Percentiles rank a stretch among this genome's conserved stretches.
phyloP scores from a whole-genome alignment of 768 basidiomycete genomes.

The Boletus vinaceobasis region DNA sequence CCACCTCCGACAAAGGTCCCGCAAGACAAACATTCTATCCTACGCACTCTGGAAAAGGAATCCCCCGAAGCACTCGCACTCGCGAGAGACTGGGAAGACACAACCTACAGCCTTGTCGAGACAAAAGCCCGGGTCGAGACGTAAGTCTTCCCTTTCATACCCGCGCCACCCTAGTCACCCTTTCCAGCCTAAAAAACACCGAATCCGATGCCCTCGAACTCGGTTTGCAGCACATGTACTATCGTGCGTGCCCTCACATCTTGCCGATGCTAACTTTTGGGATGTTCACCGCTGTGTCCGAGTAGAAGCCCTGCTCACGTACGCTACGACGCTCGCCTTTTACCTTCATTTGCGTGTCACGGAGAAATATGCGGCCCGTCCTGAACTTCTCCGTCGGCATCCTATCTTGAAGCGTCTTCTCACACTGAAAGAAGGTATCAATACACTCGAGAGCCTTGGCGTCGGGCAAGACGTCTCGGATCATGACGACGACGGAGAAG shows the following conservation, averaged over 20 bases:
- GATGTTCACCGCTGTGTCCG: not conserved
- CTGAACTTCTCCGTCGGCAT: slow-evolving; percentile 60
- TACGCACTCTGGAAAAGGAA: slow-evolving; percentile 70
- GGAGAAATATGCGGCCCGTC: slow-evolving; percentile 58
- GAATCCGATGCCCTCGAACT: slow-evolving; percentile 52
- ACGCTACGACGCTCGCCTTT: slow-evolving; percentile 86
- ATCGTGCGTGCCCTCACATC: slow-evolving; percentile 59
- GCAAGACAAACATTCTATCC: slow-evolving; percentile 54
- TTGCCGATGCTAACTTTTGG: not conserved
- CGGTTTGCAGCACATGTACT: slow-evolving; percentile 80
- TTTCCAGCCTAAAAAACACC: slow-evolving; percentile 45
- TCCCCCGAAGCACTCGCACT: slow-evolving; percentile 77
- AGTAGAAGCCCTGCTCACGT: slow-evolving; percentile 85
- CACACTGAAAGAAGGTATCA: slow-evolving; percentile 76
- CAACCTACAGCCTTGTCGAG: slow-evolving; percentile 49
- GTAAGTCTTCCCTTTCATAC: slow-evolving; percentile 37
- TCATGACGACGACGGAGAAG: slow-evolving; percentile 38
- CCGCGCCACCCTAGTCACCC: not conserved
- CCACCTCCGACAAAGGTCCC: slow-evolving; percentile 32
- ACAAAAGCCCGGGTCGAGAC: slow-evolving; percentile 50
- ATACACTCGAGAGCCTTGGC: slow-evolving; percentile 82
- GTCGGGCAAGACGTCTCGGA: slow-evolving; percentile 54
- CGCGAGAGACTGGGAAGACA: slow-evolving; percentile 81
- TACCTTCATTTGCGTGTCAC: slow-evolving; percentile 84
- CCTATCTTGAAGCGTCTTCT: slow-evolving; percentile 76